Percentiles rank a stretch among this genome's conserved stretches.
phyloP scores from a whole-genome alignment of 371 early-diverging fungal species.

The Amoeboaphelidium occidentale region DNA sequence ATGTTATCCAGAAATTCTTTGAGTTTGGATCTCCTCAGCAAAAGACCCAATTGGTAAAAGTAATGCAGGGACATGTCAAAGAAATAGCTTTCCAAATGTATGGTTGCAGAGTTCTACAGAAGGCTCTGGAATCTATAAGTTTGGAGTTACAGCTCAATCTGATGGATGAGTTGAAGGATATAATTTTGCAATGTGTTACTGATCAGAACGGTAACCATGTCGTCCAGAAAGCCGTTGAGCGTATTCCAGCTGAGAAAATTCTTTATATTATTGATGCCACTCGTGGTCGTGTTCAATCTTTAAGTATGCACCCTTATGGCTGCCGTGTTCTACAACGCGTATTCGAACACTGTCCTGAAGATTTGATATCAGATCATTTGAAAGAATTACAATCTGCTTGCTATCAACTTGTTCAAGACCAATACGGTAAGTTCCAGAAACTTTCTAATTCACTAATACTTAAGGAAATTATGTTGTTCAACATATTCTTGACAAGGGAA shows the following conservation, averaged over 20 bases:
- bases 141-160: conserved; percentile 67
- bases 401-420: conserved; percentile 81
- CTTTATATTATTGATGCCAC: conserved; percentile 91
- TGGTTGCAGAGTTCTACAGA: conserved; percentile 99
- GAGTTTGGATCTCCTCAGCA: conserved; percentile 55
- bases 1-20: conserved; percentile 99
- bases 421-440: too few species aligned
- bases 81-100: conserved; percentile 95
- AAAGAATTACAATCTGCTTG: conserved; percentile 81
- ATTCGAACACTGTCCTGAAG: conserved; percentile 92
- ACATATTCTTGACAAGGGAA: conserved; percentile 89
- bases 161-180: conserved; percentile 73
- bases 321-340: conserved; percentile 99
- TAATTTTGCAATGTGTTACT: conserved; percentile 90
- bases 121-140: conserved; percentile 82
- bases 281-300: conserved; percentile 75
- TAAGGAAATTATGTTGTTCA: conserved; percentile 99
- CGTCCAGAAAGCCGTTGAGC: conserved; percentile 97
- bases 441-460: too few species aligned
- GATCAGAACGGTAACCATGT: conserved; percentile 99
- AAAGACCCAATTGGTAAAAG: conserved; percentile 54
- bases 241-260: conserved; percentile 74
- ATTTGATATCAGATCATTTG: conserved; percentile 35
- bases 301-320: conserved; percentile 98
- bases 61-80: conserved; percentile 84